Conservation (phyloP, 2,329 filamentous ascomycete species). For the Sphaerostilbella broomeana region DNA sequence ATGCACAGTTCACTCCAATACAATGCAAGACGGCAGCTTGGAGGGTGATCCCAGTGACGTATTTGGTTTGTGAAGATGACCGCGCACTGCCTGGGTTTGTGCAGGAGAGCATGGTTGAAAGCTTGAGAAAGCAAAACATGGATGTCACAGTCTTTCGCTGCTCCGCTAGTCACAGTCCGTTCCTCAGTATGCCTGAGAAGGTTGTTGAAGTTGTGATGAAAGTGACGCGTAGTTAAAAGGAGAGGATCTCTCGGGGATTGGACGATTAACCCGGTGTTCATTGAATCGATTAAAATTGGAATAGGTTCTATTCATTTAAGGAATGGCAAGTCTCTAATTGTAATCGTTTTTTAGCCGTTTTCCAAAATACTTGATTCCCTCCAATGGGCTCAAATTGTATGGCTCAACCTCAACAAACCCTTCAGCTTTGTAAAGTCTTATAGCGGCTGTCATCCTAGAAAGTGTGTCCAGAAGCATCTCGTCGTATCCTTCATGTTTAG, state of each 20-base stretch:
- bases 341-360: conserved; percentile 9
- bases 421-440: conserved; percentile 20
- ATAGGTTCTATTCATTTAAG: too few species aligned
- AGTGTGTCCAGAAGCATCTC: conserved; percentile 22
- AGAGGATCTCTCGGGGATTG: not conserved
- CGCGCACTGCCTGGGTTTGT: conserved; percentile 1
- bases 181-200: conserved; percentile 5
- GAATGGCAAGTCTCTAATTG: too few species aligned
- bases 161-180: conserved; percentile 2
- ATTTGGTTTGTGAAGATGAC: conserved; percentile 6
- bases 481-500: conserved; percentile 16
- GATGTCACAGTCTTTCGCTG: not conserved
- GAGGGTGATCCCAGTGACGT: conserved; percentile 5
- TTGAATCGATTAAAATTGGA: too few species aligned
- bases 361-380: conserved; percentile 19
- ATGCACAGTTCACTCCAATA: conserved; percentile 2
- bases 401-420: conserved; percentile 18
- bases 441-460: conserved; percentile 19
- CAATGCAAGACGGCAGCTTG: conserved; percentile 2
- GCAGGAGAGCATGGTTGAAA: conserved; percentile 2
- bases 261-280: too few species aligned
- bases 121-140: conserved; percentile 1
- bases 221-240: not conserved
- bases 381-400: conserved; percentile 20
- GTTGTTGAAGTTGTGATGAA: conserved; percentile 1